Percentiles rank a stretch among this genome's conserved stretches.
These are phyloP conservation scores for Penicillium janthinellum DNA, from an alignment of 2,329 filamentous ascomycete genomes.

Conservation along the genomic window DNA sequence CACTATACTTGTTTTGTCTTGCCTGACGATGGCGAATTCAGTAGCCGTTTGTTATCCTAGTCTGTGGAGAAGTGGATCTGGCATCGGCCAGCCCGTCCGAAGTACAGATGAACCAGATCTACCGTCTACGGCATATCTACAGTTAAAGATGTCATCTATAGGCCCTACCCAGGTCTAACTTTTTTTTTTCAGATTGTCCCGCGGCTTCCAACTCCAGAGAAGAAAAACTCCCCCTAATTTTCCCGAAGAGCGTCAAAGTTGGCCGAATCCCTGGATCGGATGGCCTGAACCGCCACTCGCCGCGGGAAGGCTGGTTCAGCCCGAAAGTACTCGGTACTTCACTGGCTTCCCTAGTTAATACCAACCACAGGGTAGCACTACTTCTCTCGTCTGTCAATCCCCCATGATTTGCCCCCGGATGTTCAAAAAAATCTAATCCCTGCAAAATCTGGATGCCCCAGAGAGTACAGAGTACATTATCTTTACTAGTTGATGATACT, in stretches of 20 bases:
- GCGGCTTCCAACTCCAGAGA: background rate
- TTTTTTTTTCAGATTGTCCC: background rate
- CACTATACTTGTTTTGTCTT: background rate
- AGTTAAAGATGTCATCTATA: background rate
- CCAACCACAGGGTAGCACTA: slow-evolving; percentile 19
- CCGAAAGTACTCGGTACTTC: slow-evolving; percentile 20
- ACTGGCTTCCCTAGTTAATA: background rate
- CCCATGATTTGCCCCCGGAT: slow-evolving; percentile 23
- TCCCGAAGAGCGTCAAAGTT: slow-evolving; percentile 1
- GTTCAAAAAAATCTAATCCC: slow-evolving; percentile 9
- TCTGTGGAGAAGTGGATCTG: slow-evolving; percentile 1
- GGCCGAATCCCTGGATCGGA: slow-evolving; percentile 10
- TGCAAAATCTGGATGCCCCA: background rate
- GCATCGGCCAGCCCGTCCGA: background rate
- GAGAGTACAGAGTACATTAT: slow-evolving; percentile 10
- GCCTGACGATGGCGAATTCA: background rate
- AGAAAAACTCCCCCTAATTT: slow-evolving; percentile 3
- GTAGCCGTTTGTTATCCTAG: background rate
- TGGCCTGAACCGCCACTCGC: slow-evolving; percentile 20
- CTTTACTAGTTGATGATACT: background rate
- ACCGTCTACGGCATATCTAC: background rate
- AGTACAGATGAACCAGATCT: slow-evolving; percentile 1
- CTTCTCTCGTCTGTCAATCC: slow-evolving; percentile 19
- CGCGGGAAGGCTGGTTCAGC: background rate
- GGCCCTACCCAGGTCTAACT: background rate